Evolutionary conservation across 2,329 filamentous ascomycete species (phyloP).

Genomic region (Botrytis galanthina): DNA sequence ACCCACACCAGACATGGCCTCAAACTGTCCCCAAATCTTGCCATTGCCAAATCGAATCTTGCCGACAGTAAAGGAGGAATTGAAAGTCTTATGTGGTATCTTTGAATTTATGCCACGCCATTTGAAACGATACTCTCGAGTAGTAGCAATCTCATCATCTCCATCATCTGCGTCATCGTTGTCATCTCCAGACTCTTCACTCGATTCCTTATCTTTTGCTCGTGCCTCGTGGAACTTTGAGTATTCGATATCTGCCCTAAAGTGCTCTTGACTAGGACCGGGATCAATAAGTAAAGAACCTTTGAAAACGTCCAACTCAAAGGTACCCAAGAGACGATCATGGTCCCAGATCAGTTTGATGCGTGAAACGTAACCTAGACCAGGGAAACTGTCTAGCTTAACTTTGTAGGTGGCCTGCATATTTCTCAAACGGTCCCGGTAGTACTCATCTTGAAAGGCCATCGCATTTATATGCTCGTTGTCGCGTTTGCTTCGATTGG

Average conservation of each 20-base stretch:
- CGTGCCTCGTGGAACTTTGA: constrained; percentile 12
- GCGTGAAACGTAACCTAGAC: constrained; percentile 1
- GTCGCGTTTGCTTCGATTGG: constrained; percentile 2
- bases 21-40: constrained; percentile 10
- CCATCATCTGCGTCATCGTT: background rate
- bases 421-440: constrained; percentile 7
- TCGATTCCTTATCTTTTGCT: background rate
- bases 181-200: constrained; percentile 2
- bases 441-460: constrained; percentile 2
- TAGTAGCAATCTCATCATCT: constrained; percentile 13
- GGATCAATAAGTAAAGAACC: constrained; percentile 8
- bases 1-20: constrained; percentile 1
- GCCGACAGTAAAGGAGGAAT: background rate
- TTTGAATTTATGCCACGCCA: constrained; percentile 5
- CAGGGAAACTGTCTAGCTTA: background rate
- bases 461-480: constrained; percentile 3
- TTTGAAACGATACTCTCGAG: constrained; percentile 6
- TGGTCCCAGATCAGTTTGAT: constrained; percentile 15
- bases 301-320: background rate
- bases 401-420: constrained; percentile 13
- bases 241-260: constrained; percentile 12
- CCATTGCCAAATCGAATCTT: constrained; percentile 11
- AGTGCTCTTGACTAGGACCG: constrained; percentile 8
- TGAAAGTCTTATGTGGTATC: background rate
- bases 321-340: constrained; percentile 7